Evolutionary conservation across 2,329 filamentous ascomycete genomes (phyloP), one percentile per base, ranked within the genome.

Genomic region (Fusarium longipes): DNA sequence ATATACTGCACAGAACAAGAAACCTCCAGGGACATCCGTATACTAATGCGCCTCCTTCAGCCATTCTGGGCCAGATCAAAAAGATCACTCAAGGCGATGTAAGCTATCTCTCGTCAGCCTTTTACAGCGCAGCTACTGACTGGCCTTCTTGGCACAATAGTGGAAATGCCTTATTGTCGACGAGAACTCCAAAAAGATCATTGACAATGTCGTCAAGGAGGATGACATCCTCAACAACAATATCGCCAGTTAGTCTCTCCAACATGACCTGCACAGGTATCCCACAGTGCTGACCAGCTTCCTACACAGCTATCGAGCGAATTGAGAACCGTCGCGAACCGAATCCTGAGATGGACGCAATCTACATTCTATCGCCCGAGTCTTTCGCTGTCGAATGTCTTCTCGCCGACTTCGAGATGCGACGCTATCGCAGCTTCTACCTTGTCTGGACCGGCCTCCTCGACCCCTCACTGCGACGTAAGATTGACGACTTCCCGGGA

Each of bases 111-210:
- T 15, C 25, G 30, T 44, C 32, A 39, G 35, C 36, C 40, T 38
- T 39, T 24, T 22, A 27, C 24, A 35, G 15, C 39, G 39, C 22
- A 18, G 25, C 40, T 56, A 38, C 63, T 70, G 30, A 74, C 60
- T 68, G 44, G 70, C 52, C 18, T 27, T 44, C 53, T 22, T 56
- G 48, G 29, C 22, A 11, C 20, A 50, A 54, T 70, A 97, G 93
- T 99, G 96, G 96, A 99, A 98, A 87, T 92, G 97, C 70, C 83
- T 99, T 71, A 90, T 99, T 52, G 84, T 97, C 74, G 96, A 99
- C 81, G 89, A 92, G 71, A 85, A 84, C 57, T 94, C 93, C 77
- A 90, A 90, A 77, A 94, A 91, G 79, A 87, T 99, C 73, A 86
- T 99, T 73, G 91, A 97, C 80, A 97, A 95, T 83, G 91, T 93